phyloP scores from a whole-genome alignment of 2,329 filamentous ascomycete species.

The Bisporella sp. region DNA sequence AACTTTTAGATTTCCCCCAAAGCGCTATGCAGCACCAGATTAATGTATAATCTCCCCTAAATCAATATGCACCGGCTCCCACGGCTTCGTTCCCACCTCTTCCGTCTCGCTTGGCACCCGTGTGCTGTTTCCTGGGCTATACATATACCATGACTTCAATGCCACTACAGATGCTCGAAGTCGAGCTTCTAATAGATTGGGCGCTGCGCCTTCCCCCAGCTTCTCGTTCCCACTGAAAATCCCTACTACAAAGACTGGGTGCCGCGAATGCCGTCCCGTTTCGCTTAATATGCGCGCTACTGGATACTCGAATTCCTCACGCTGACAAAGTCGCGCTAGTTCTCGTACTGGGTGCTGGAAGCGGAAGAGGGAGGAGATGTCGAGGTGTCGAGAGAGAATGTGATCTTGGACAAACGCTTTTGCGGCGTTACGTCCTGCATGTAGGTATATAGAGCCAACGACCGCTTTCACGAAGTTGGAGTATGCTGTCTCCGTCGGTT shows the following conservation, averaged over 20 bases:
- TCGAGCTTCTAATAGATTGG: conserved; percentile 70
- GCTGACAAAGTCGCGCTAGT: conserved; percentile 71
- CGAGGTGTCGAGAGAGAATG: conserved; percentile 71
- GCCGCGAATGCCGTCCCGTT: conserved; percentile 77
- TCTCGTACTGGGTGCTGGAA: conserved; percentile 83
- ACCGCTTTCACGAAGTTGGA: conserved; percentile 77
- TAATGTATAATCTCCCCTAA: conserved; percentile 44
- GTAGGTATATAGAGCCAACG: conserved; percentile 77
- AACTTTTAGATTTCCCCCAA: too few relatives aligned
- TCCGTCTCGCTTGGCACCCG: conserved; percentile 43
- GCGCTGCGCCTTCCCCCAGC: conserved; percentile 81
- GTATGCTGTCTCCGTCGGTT: conserved; percentile 43
- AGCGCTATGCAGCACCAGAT: background rate
- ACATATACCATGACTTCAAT: conserved; percentile 93
- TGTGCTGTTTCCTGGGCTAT: conserved; percentile 54
- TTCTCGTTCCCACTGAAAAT: conserved; percentile 89
- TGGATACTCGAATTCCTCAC: conserved; percentile 84
- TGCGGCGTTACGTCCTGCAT: conserved; percentile 70
- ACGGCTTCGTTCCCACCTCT: conserved; percentile 31
- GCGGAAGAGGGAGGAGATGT: conserved; percentile 71
- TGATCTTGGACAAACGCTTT: conserved; percentile 80
- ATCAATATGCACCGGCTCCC: conserved; percentile 50
- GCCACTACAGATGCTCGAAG: conserved; percentile 75
- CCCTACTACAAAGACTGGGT: conserved; percentile 88
- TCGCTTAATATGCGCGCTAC: conserved; percentile 84